Percentiles rank a stretch among this genome's conserved stretches.
Conservation (phyloP, 371 early-diverging fungal genomes). For the Phascolomyces articulosus region DNA sequence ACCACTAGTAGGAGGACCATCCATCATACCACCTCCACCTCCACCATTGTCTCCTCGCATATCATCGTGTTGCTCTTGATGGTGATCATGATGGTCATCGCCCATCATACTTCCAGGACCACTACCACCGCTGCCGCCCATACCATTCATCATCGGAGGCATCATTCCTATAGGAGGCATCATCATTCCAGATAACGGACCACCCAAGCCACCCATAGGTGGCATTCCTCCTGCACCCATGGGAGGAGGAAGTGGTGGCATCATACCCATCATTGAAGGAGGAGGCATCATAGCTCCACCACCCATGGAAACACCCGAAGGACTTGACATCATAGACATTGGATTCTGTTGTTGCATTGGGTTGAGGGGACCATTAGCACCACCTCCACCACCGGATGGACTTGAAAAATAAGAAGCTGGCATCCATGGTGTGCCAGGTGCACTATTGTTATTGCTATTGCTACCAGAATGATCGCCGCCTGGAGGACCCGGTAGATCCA, state of each 20-base stretch:
- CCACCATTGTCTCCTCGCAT: not conserved
- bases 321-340: not conserved
- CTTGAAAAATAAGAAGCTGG: conserved; percentile 18
- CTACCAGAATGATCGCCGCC: conserved; percentile 2
- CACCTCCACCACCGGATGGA: conserved; percentile 1
- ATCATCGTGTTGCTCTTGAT: not conserved
- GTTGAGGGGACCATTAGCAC: not conserved
- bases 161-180: not conserved
- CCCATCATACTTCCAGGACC: conserved; percentile 4
- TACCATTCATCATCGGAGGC: conserved; percentile 9
- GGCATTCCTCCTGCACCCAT: not conserved
- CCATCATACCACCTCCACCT: not conserved
- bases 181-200: not conserved
- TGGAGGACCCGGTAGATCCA: not conserved
- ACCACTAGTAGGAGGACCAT: not conserved
- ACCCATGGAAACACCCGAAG: not conserved
- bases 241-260: not conserved
- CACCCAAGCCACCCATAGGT: not conserved
- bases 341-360: not conserved
- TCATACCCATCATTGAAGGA: not conserved
- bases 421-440: conserved; percentile 17
- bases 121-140: not conserved
- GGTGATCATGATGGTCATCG: not conserved
- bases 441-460: conserved; percentile 7
- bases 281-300: not conserved